Percentiles rank a stretch among this genome's conserved stretches.
Evolutionary conservation across 2,329 filamentous ascomycete genomes (phyloP).

Genomic region (Trichoderma simmonsii): DNA sequence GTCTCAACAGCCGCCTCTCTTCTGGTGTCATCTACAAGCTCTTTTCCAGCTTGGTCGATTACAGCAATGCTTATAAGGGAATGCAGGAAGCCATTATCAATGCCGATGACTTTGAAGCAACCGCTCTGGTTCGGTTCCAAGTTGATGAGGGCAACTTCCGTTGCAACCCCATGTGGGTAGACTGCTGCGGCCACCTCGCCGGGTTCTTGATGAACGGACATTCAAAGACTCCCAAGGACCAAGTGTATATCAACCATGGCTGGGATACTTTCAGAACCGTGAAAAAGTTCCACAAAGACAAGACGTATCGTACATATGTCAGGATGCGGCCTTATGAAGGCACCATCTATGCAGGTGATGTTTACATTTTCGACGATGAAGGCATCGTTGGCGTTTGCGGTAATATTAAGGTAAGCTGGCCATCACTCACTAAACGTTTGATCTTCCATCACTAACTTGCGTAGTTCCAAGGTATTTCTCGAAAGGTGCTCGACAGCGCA

Average conservation of each 20-base stretch:
- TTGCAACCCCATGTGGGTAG: conserved; percentile 19
- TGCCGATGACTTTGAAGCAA: conserved; percentile 5
- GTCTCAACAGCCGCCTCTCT: conserved; percentile 3
- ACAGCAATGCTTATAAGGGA: conserved; percentile 17
- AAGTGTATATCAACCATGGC: conserved; percentile 56
- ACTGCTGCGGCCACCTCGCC: conserved; percentile 17
- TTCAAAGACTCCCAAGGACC: conserved; percentile 39
- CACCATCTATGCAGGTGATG: conserved; percentile 46
- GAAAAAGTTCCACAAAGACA: conserved; percentile 3
- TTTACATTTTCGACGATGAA: conserved; percentile 53
- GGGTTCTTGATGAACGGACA: conserved; percentile 55
- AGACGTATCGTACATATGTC: conserved; percentile 51
- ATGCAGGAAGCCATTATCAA: conserved; percentile 18
- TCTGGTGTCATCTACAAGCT: conserved; percentile 20
- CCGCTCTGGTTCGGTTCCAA: conserved; percentile 12
- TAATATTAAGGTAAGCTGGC: conserved; percentile 44
- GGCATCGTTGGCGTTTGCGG: conserved; percentile 46
- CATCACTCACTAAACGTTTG: not conserved
- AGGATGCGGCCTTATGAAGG: conserved; percentile 53
- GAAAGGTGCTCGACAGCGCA: not conserved
- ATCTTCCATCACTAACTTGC: not conserved
- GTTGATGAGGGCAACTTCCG: conserved; percentile 16
- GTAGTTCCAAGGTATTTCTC: conserved; percentile 12
- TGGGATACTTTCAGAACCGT: conserved; percentile 34
- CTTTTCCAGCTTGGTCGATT: conserved; percentile 17